A percentile compares a stretch with the other conserved stretches of the same genome.
Evolutionary conservation across 108 stramenopile genomes (phyloP).

Genomic region (Parietichytrium sp.): DNA sequence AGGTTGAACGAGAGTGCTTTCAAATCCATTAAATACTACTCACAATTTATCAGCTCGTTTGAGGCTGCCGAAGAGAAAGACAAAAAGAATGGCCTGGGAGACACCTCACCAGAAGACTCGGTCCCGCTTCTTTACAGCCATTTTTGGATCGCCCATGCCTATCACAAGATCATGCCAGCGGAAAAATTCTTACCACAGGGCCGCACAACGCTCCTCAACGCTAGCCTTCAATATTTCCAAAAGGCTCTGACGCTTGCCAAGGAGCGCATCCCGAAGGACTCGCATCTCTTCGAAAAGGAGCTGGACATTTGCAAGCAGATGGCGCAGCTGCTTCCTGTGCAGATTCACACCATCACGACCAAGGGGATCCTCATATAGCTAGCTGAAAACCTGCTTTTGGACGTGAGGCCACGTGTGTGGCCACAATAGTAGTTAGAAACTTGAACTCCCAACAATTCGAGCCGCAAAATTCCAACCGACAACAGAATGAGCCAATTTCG

Average conservation of each 20-base stretch:
- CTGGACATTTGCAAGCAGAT: not conserved
- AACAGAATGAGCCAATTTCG: too few relatives aligned
- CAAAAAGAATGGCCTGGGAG: not conserved
- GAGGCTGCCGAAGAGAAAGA: conserved; percentile 8
- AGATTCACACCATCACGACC: too few relatives aligned
- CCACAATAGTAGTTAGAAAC: too few relatives aligned
- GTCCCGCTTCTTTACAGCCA: not conserved
- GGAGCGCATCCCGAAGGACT: not conserved
- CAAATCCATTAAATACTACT: not conserved
- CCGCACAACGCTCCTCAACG: not conserved
- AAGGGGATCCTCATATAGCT: too few relatives aligned
- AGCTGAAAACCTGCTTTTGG: too few relatives aligned
- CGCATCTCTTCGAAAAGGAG: not conserved
- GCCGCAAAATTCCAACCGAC: too few relatives aligned
- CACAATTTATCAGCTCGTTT: not conserved
- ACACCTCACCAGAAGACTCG: not conserved
- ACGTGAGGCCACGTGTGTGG: too few relatives aligned
- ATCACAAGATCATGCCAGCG: not conserved
- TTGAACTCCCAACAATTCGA: too few relatives aligned
- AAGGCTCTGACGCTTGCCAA: not conserved
- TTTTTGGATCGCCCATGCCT: conserved; percentile 17
- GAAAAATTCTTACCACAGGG: not conserved
- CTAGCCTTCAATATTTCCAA: not conserved
- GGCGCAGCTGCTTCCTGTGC: conserved; percentile 1
- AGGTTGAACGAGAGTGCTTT: conserved; percentile 23